phyloP scores from a whole-genome alignment of 2,329 filamentous ascomycete genomes.

The Dryadomyces quercus-mongolicae region DNA sequence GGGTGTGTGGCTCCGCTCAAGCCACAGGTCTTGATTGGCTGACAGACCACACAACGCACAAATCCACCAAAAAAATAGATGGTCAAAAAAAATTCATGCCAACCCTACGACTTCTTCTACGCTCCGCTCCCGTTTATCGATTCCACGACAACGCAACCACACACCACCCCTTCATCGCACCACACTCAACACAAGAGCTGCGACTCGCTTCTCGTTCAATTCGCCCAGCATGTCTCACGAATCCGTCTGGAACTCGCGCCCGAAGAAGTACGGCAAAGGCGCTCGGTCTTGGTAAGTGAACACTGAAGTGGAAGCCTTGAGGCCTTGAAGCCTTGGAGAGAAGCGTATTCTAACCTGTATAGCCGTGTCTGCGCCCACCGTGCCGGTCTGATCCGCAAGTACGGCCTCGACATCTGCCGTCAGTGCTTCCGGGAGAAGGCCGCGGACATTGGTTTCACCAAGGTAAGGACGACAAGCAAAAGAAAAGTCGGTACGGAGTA shows the following conservation, averaged over 20 bases:
- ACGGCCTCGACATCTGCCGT: slow-evolving; percentile 84
- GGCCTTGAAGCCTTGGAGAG: background rate
- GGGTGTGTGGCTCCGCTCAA: background rate
- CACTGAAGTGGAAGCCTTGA: too few relatives aligned
- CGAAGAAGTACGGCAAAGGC: slow-evolving; percentile 95
- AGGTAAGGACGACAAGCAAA: slow-evolving; percentile 35
- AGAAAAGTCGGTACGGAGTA: background rate
- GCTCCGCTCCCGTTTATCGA: background rate
- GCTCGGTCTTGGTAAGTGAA: slow-evolving; percentile 68
- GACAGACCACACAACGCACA: slow-evolving; percentile 8
- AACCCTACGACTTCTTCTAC: background rate
- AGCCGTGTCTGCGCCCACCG: slow-evolving; percentile 75
- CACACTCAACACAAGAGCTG: background rate
- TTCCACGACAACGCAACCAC: slow-evolving; percentile 1
- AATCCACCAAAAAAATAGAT: slow-evolving; percentile 7
- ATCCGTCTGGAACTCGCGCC: slow-evolving; percentile 98
- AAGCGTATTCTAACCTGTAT: slow-evolving; percentile 16
- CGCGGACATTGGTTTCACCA: slow-evolving; percentile 61
- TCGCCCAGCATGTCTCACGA: slow-evolving; percentile 59
- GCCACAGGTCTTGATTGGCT: slow-evolving; percentile 4
- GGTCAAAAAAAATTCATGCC: slow-evolving; percentile 4
- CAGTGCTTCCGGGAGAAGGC: slow-evolving; percentile 69
- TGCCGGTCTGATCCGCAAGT: slow-evolving; percentile 99
- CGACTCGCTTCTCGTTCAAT: slow-evolving; percentile 5
- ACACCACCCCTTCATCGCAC: slow-evolving; percentile 1